Conservation (phyloP, 2,329 filamentous ascomycete genomes). For the Iodosphaeria phyllophila region DNA sequence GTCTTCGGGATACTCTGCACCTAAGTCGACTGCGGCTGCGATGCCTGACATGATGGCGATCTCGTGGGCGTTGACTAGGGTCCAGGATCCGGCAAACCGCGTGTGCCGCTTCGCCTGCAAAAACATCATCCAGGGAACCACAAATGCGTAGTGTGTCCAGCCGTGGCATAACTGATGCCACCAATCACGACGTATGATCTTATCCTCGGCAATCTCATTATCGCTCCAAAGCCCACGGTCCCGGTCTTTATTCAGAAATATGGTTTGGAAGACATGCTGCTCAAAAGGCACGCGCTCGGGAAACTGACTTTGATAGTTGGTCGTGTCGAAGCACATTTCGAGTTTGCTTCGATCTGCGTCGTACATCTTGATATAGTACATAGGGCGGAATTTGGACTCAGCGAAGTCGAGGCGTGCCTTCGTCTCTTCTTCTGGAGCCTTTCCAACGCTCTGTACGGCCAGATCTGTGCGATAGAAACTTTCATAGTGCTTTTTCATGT, state of each 20-base stretch:
- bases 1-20: conserved; percentile 43
- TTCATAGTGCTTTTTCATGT: conserved; percentile 52
- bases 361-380: conserved; percentile 39
- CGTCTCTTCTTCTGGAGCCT: conserved; percentile 22
- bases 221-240: conserved; percentile 34
- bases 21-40: conserved; percentile 47
- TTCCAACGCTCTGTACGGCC: conserved; percentile 13
- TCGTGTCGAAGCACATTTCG: conserved; percentile 34
- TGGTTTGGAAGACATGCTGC: conserved; percentile 22
- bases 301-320: conserved; percentile 40
- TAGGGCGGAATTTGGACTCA: conserved; percentile 24
- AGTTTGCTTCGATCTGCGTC: conserved; percentile 29
- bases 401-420: conserved; percentile 19
- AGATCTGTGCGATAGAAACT: conserved; percentile 32
- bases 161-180: conserved; percentile 43
- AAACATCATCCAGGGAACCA: conserved; percentile 48
- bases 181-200: conserved; percentile 38
- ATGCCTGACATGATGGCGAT: conserved; percentile 49
- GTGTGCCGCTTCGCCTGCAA: conserved; percentile 42
- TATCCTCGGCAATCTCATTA: conserved; percentile 30
- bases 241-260: conserved; percentile 37
- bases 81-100: conserved; percentile 45
- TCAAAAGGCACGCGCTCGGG: conserved; percentile 25
- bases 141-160: conserved; percentile 37
- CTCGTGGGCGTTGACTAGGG: conserved; percentile 48